phyloP scores from a whole-genome alignment of 129 eudicot genomes.

The Tagetes erecta region DNA sequence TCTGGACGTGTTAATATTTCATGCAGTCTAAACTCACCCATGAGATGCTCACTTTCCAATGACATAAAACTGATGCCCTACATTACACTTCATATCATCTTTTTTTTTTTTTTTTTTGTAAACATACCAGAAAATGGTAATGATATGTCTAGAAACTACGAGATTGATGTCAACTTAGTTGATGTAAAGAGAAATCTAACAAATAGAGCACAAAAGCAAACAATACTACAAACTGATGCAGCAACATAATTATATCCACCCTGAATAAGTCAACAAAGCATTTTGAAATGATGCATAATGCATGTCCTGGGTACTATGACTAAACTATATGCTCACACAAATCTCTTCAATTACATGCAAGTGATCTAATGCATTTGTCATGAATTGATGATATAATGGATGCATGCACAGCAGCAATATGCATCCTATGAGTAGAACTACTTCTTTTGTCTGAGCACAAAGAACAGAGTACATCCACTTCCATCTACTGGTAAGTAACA shows the following conservation, averaged over 20 bases:
- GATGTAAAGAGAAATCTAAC: neutral
- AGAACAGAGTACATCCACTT: constrained; percentile 95
- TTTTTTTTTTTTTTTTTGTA: constrained; percentile 5
- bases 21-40: constrained; percentile 27
- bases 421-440: constrained; percentile 71
- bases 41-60: constrained; percentile 32
- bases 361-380: constrained; percentile 85
- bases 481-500: constrained; percentile 75
- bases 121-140: constrained; percentile 18
- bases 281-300: constrained; percentile 60
- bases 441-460: constrained; percentile 55
- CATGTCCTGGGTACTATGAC: constrained; percentile 47
- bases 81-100: constrained; percentile 11
- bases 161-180: neutral
- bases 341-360: constrained; percentile 52
- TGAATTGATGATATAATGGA: constrained; percentile 77
- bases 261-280: constrained; percentile 31
- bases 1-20: constrained; percentile 11
- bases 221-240: constrained; percentile 51
- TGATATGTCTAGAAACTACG: constrained; percentile 19
- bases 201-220: constrained; percentile 31
- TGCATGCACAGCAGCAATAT: constrained; percentile 87
- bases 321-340: constrained; percentile 52
- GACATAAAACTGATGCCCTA: constrained; percentile 30
- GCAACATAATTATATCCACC: constrained; percentile 29